Percentiles rank a stretch among this genome's conserved stretches.
Conservation (phyloP, 1,284 basidiomycete species). For the Peniophora sp. region DNA sequence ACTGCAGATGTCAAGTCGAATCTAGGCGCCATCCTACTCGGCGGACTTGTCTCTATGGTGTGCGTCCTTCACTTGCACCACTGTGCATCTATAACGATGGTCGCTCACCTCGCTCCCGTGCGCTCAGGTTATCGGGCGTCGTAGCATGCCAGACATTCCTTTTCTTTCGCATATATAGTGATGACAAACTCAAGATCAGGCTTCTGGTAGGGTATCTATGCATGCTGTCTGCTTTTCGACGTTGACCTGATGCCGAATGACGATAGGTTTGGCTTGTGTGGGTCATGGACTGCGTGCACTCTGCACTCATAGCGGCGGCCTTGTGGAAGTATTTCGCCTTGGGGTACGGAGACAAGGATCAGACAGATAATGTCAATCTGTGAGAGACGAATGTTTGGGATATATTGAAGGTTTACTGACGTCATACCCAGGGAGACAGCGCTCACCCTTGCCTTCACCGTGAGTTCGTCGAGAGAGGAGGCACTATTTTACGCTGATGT, state of each 20-base stretch:
- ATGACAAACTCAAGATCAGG: too few relatives aligned
- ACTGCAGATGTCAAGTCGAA: neutral
- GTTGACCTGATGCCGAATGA: too few relatives aligned
- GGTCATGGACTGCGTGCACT: neutral
- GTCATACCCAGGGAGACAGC: too few relatives aligned
- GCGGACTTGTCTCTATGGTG: neutral
- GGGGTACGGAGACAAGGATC: neutral
- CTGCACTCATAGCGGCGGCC: neutral
- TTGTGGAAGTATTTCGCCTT: neutral
- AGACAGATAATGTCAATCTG: too few relatives aligned
- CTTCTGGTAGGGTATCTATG: too few relatives aligned
- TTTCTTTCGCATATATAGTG: constrained; percentile 8
- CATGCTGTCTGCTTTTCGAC: too few relatives aligned
- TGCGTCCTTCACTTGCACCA: neutral
- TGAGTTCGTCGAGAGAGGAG: too few relatives aligned
- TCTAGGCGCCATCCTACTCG: neutral
- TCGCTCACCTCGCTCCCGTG: too few relatives aligned
- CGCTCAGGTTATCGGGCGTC: constrained; percentile 7
- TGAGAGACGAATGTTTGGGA: too few relatives aligned
- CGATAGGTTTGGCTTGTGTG: neutral
- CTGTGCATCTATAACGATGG: too few relatives aligned
- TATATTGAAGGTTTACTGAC: too few relatives aligned
- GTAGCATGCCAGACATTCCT: constrained; percentile 9
- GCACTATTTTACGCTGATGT: neutral
- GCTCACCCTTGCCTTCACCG: neutral